These are phyloP conservation scores for Micractinium conductrix DNA, from an alignment of 139 green algal genomes.

Conservation along the genomic window DNA sequence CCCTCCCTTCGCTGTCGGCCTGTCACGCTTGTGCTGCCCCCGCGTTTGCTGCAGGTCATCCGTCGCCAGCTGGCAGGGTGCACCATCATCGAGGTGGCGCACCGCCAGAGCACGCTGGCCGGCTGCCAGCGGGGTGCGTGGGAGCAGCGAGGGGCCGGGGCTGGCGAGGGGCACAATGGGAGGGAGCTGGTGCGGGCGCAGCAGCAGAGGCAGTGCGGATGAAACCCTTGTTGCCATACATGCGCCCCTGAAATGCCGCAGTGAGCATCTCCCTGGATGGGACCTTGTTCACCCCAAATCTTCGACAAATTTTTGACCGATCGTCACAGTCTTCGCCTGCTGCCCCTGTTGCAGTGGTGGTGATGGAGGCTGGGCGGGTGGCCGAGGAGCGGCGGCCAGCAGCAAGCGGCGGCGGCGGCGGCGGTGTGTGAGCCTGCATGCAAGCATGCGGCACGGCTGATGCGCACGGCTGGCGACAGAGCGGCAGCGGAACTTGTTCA, in stretches of 20 bases:
- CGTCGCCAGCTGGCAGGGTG: background rate
- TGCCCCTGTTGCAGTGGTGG: constrained; percentile 42
- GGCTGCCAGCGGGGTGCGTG: constrained; percentile 49
- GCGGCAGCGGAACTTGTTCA: too few species aligned
- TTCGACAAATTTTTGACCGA: background rate
- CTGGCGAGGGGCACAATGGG: background rate
- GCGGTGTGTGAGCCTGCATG: too few species aligned
- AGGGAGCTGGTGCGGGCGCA: too few species aligned
- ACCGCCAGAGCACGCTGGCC: constrained; percentile 61
- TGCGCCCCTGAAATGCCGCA: too few species aligned
- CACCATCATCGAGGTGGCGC: constrained; percentile 78
- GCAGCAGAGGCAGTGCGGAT: too few species aligned
- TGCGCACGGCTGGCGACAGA: too few species aligned
- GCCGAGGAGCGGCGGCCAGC: constrained; percentile 48
- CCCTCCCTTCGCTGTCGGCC: too few species aligned
- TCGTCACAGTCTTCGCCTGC: background rate
- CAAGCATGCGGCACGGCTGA: background rate
- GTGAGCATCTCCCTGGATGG: too few species aligned
- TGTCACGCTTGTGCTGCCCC: too few species aligned
- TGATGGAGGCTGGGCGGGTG: constrained; percentile 71
- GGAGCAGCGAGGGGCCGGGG: background rate
- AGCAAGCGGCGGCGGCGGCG: too few species aligned
- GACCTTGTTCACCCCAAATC: background rate
- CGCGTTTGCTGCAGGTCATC: constrained; percentile 31
- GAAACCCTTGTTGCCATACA: too few species aligned